Evolutionary conservation across 805 yeast genomes (phyloP).

Genomic region (Grigorovia humatica): DNA sequence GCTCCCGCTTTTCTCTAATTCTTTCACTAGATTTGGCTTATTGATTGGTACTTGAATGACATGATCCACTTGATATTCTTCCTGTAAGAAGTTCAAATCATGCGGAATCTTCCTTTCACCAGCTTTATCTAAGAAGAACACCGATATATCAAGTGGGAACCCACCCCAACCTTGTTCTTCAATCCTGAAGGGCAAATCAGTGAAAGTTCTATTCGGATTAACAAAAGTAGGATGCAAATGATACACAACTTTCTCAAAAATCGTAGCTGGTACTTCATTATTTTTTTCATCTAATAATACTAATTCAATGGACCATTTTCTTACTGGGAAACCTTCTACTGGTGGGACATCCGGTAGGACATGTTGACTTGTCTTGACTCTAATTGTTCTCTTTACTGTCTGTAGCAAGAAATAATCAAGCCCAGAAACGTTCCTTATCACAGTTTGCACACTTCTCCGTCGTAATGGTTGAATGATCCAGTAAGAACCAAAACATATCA

Average conservation of each 20-base stretch:
- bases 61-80: slow-evolving; percentile 71
- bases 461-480: no score
- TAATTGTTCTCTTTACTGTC: slow-evolving; percentile 71
- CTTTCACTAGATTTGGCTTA: slow-evolving; percentile 60
- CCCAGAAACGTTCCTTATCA: no score
- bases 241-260: slow-evolving; percentile 88
- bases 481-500: no score
- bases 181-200: slow-evolving; percentile 75
- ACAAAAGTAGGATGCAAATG: slow-evolving; percentile 90
- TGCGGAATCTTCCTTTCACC: slow-evolving; percentile 84
- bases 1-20: slow-evolving; percentile 73
- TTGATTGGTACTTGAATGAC: slow-evolving; percentile 64
- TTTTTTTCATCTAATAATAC: slow-evolving; percentile 70
- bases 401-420: slow-evolving; percentile 2
- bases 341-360: slow-evolving; percentile 74
- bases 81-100: slow-evolving; percentile 78
- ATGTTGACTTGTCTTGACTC: slow-evolving; percentile 80
- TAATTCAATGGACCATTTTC: slow-evolving; percentile 83
- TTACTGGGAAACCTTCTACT: slow-evolving; percentile 86
- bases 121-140: slow-evolving; percentile 74
- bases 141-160: slow-evolving; percentile 73
- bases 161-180: slow-evolving; percentile 99
- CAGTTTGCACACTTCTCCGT: no score
- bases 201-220: slow-evolving; percentile 74
- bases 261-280: slow-evolving; percentile 73